Evolutionary conservation across 306 rosid species (phyloP), one percentile per base, ranked within the genome.

Genomic region (Aeschynomene evenia): DNA sequence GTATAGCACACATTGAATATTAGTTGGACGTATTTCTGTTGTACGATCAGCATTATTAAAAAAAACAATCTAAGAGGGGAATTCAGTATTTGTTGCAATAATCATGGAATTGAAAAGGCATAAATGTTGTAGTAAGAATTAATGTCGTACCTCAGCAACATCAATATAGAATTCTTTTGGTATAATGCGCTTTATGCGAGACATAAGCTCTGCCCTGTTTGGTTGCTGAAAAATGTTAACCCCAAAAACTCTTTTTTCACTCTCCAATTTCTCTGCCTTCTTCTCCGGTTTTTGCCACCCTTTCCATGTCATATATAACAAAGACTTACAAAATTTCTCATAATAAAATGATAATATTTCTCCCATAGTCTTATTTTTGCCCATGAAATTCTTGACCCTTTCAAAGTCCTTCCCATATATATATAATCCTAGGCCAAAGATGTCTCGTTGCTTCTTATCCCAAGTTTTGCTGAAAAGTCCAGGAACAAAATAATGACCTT

Each of bases 341-440:
- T 90, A 84, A 68, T 87, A 90, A 77, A 83, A 87, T 10, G 80
- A 71, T 5, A 78, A 33, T 21, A 85, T 39, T 58, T 85, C 89
- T 3, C 79, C 82, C 86, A 87, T 78, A 50, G 46, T 53, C 51
- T 83, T 90, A 14, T n/a, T n/a, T n/a, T n/a, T 76, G 54, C 82
- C 94, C 31, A 85, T 34, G 24, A 90, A 84, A 58, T 54, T 83
- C 76, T 76, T 73, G 63, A 89, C 82, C 70, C 53, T 70, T 60
- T 52, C 69, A 37, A 83, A 77, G 57, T 76, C 72, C 74, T 87
- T 89, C 21, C 89, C 89, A 73, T 85, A 85, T 68, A 83, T 78
- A 73, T 81, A 87, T 43, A 90, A 72, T 9, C 91, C 85, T 52
- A 89, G 91, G 43, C 79, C 71, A 53, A 89, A 82, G 76, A 87